phyloP scores from a whole-genome alignment of 1,284 basidiomycete genomes.

The Coriolopsis trogii region DNA sequence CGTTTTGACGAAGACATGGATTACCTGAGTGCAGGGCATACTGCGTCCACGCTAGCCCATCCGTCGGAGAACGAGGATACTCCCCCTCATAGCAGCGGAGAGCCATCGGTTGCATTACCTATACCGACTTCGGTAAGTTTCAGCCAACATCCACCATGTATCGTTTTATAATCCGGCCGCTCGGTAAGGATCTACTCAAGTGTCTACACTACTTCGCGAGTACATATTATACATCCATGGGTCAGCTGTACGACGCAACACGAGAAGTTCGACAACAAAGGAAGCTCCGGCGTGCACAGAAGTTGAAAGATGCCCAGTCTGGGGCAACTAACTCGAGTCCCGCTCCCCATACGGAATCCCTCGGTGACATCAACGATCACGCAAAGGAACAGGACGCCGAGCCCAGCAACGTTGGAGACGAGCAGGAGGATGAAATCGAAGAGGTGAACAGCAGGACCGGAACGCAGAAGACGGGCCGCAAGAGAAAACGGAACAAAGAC shows the following conservation, averaged over 20 bases:
- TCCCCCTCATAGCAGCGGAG: neutral
- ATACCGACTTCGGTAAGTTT: conserved; percentile 52
- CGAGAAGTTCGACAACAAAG: conserved; percentile 47
- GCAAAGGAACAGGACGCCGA: neutral
- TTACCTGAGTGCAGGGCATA: conserved; percentile 32
- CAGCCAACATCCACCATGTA: neutral
- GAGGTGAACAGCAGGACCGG: conserved; percentile 13
- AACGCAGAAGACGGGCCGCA: conserved; percentile 11
- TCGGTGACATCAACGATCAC: neutral
- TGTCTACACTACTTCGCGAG: conserved; percentile 69
- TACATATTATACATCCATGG: conserved; percentile 61
- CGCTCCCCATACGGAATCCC: neutral
- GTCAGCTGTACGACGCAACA: conserved; percentile 56
- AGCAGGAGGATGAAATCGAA: conserved; percentile 12
- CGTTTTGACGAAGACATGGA: conserved; percentile 43
- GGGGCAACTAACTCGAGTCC: neutral
- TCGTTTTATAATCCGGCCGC: neutral
- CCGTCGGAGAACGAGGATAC: neutral
- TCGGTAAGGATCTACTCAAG: conserved; percentile 67
- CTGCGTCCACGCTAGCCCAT: conserved; percentile 2
- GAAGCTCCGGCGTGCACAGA: conserved; percentile 33
- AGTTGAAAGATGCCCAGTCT: conserved; percentile 2
- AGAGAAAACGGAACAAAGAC: conserved; percentile 16
- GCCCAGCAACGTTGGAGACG: conserved; percentile 3
- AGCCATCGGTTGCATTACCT: conserved; percentile 17